Evolutionary conservation across 1,284 basidiomycete species (phyloP).

Genomic region (Trichosporon ovoides): DNA sequence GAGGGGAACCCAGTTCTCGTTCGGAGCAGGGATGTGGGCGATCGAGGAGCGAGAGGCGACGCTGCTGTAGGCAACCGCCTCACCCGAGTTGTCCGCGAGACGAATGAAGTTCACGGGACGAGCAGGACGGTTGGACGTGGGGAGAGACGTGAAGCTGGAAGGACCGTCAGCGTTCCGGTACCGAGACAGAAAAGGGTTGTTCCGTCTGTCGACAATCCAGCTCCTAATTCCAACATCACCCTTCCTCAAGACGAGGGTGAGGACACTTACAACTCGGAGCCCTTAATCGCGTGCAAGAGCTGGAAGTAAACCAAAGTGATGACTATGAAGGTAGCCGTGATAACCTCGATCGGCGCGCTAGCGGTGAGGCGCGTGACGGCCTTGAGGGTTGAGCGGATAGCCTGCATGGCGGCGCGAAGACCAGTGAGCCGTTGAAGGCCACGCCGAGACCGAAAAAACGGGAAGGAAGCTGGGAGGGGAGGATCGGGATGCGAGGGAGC

Average conservation of each 20-base stretch:
- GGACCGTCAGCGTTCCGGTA: neutral
- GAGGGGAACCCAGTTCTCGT: constrained; percentile 35
- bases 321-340: constrained; percentile 77
- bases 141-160: constrained; percentile 34
- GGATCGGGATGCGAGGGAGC: neutral
- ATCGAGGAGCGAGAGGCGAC: constrained; percentile 11
- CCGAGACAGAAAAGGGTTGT: neutral
- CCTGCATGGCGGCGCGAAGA: constrained; percentile 1
- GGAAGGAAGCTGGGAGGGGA: neutral
- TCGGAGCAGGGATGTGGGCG: constrained; percentile 1
- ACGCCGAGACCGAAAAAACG: neutral
- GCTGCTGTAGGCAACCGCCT: neutral
- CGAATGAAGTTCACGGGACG: constrained; percentile 39
- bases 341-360: constrained; percentile 63
- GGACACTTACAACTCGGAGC: constrained; percentile 49
- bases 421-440: constrained; percentile 5
- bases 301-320: constrained; percentile 90
- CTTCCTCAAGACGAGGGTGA: neutral
- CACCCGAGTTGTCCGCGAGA: constrained; percentile 23
- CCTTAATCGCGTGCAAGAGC: constrained; percentile 74
- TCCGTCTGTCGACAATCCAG: too few relatives aligned
- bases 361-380: constrained; percentile 48
- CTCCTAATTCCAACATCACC: too few relatives aligned
- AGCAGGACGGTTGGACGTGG: constrained; percentile 27
- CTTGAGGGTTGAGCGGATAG: constrained; percentile 36